phyloP scores from a whole-genome alignment of 345 rosid species.

The Eucalyptus polyanthemos region DNA sequence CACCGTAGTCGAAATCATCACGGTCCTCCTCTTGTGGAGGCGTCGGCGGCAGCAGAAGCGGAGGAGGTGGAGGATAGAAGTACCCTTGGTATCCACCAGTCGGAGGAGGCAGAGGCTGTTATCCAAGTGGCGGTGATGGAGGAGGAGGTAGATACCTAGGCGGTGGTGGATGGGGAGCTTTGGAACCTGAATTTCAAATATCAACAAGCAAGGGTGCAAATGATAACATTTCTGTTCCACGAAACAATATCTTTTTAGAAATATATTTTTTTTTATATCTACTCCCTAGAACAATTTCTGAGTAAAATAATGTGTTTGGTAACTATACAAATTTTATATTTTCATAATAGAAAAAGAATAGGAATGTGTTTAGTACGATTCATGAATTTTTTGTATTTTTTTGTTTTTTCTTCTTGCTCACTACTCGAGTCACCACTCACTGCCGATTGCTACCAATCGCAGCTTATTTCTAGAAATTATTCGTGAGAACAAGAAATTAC shows the following conservation, averaged over 20 bases:
- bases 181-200: not conserved
- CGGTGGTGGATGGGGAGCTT: not conserved
- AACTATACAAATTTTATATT: rapidly evolving
- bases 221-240: too few species aligned
- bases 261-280: too few species aligned
- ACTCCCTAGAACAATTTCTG: too few species aligned
- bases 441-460: rapidly evolving
- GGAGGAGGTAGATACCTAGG: too few species aligned
- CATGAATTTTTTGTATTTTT: too few species aligned
- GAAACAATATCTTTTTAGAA: too few species aligned
- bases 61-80: not conserved
- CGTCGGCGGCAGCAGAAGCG: not conserved
- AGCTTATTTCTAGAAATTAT: too few species aligned
- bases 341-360: too few species aligned
- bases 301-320: too few species aligned
- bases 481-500: too few species aligned
- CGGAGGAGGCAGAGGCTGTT: not conserved
- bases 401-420: too few species aligned
- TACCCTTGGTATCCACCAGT: not conserved
- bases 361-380: rapidly evolving
- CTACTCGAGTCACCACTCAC: rapidly evolving
- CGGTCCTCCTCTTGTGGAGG: not conserved
- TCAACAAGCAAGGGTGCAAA: not conserved
- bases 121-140: not conserved
- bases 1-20: not conserved